Base-by-base conservation (phyloP, 768 basidiomycete genomes). In the Mrakia hoshinonis region DNA sequence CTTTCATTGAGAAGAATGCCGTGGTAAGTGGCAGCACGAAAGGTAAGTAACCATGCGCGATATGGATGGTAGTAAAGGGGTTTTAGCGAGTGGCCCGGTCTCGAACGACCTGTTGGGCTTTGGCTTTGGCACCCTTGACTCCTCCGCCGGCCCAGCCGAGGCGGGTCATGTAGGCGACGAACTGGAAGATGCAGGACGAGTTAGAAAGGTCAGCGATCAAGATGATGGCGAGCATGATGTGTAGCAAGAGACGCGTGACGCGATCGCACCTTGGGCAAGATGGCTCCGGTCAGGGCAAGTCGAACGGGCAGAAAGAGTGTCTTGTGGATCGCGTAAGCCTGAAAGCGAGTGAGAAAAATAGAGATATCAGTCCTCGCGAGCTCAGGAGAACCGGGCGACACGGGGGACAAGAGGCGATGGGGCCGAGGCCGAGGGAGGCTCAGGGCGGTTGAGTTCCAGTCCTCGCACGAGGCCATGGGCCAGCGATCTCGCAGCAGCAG, bases 291-390 rank as follows among this genome's bases (percentile, higher is more conserved):
- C 73, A 94, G 80, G 0, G 92, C 96, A 0, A 96, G 85, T 49
- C 96, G 83, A 29, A 99, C 79, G 11, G 96, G 96, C 26, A 98
- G 78, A 77, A 97, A 90, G 1, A 92, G 77, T 0, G 91, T 95
- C 82, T 99, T 99, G 85, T 99, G 96, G 66, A 99, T 86, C 24
- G 90, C 89, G 80, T 94, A 99, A 4, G 96, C 95, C 75, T 98
- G 31, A 29, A 2, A 43, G 43, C 15, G 26, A 26, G 12, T 15
- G 47, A 66, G 46, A 9, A 20, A 1, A 12, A 55, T n/a, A n/a
- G n/a, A n/a, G n/a, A n/a, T n/a, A n/a, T n/a, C n/a, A n/a, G n/a
- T n/a, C n/a, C n/a, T n/a, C n/a, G n/a, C n/a, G n/a, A n/a, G n/a
- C n/a, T n/a, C n/a, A n/a, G n/a, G n/a, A n/a, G n/a, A n/a, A n/a